Evolutionary conservation across 257 asterid species (phyloP).

Genomic region (Petunia axillaris): DNA sequence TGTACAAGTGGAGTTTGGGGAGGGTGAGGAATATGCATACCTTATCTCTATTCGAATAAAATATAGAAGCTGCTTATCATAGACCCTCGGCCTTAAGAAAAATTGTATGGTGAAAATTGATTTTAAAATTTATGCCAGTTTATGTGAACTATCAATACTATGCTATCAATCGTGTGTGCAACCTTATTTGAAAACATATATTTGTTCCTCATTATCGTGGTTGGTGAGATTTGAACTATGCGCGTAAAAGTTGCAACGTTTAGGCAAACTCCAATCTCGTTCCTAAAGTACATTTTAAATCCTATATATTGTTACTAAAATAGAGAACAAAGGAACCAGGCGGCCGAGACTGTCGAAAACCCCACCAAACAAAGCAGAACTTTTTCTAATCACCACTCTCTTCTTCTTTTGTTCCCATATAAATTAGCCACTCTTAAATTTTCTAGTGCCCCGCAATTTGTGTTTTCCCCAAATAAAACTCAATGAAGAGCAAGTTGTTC

Average conservation of each 20-base stretch:
- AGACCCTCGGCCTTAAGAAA: too few relatives aligned
- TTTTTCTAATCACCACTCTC: neutral
- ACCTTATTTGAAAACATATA: too few relatives aligned
- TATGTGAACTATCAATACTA: too few relatives aligned
- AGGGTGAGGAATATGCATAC: too few relatives aligned
- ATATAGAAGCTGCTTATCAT: too few relatives aligned
- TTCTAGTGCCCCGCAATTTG: neutral
- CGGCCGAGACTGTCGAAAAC: neutral
- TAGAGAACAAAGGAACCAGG: neutral
- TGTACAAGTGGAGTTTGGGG: too few relatives aligned
- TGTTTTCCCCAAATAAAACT: neutral
- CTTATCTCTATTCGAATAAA: too few relatives aligned
- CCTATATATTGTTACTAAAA: neutral
- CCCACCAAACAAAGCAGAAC: slow-evolving; percentile 16
- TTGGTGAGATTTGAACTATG: neutral
- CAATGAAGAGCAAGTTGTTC: slow-evolving; percentile 19
- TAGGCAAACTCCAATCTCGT: neutral
- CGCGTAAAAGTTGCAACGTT: neutral
- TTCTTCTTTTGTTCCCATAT: neutral
- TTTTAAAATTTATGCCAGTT: too few relatives aligned
- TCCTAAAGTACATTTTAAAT: neutral
- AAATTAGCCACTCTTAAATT: neutral
- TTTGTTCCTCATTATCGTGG: neutral
- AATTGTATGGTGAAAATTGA: too few relatives aligned
- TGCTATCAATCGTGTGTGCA: too few relatives aligned